phyloP scores from a whole-genome alignment of 768 basidiomycete species.

The Boletus rufocinnamomeus region DNA sequence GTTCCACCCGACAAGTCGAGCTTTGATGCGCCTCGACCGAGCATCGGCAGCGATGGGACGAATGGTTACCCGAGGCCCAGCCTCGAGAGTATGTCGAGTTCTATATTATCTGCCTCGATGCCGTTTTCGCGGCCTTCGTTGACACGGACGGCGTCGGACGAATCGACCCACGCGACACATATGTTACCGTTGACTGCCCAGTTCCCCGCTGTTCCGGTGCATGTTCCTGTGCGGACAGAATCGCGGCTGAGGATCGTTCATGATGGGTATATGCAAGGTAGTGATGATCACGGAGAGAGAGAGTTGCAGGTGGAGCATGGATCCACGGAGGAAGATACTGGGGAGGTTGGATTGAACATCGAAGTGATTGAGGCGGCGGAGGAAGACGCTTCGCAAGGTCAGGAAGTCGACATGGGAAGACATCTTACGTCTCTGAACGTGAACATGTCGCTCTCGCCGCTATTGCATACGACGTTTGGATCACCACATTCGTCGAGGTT shows the following conservation, averaged over 20 bases:
- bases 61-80: conserved; percentile 26
- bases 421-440: conserved; percentile 3
- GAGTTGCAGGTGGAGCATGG: conserved; percentile 24
- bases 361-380: conserved; percentile 15
- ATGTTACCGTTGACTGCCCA: conserved; percentile 30
- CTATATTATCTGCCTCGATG: conserved; percentile 18
- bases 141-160: conserved; percentile 25
- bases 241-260: conserved; percentile 34
- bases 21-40: conserved; percentile 18
- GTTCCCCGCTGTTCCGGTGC: conserved; percentile 35
- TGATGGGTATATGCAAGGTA: conserved; percentile 24
- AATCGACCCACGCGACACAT: conserved; percentile 22
- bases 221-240: conserved; percentile 34
- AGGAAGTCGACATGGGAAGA: conserved; percentile 10
- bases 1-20: conserved; percentile 26
- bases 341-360: conserved; percentile 10
- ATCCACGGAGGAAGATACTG: conserved; percentile 15
- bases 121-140: conserved; percentile 24
- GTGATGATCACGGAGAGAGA: conserved; percentile 21
- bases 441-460: conserved; percentile 33
- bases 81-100: conserved; percentile 26
- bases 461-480: conserved; percentile 45
- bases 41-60: conserved; percentile 25
- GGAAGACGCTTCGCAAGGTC: conserved; percentile 13
- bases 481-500: conserved; percentile 39